Evolutionary conservation across 2,329 filamentous ascomycete species (phyloP), one percentile per base, ranked within the genome.

Genomic region (Xylaria digitata): DNA sequence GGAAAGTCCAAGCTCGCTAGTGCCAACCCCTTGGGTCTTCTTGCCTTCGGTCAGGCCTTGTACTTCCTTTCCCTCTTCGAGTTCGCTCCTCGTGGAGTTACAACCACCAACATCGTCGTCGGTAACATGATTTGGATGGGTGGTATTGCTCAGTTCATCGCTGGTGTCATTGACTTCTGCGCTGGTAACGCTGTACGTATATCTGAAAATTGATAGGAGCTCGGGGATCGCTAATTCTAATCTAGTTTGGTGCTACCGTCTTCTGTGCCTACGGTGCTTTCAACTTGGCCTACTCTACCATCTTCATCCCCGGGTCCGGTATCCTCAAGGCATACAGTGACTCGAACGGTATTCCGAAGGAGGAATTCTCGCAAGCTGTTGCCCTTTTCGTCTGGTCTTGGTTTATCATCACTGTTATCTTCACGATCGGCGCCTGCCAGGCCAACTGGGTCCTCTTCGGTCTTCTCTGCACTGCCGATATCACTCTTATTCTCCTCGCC

Each of bases 251-350:
- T 62, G 78, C 78, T 43, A 80, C 79, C 32, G 75, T 80, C 42
- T 80, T 80, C 70, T 72, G 77, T 26, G 75, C 79, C 19, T 81
- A 80, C 62, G 79, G 73, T 43, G 79, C 78, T 32, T 81, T 81
- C 72, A 80, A 81, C 69, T 70, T 80, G 19, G 76, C 77, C 7
- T 81, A 80, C 61, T 78, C 78, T 8, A 73, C 79, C 69, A 80
- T 80, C 54, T 80, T 77, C 67, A 69, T 80, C 34, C 79, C 79
- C 6, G 78, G 78, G 3, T 74, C 75, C 11, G 79, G 79, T 15
- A 79, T 80, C 45, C 52, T 80, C 6, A 71, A 74, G 9, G 73
- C 79, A n/a, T 81, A 81, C 70, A 77, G 75, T 19, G 75, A 78
- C 53, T 61, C 57, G 9, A 75, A 73, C 1, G 76, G 77, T 37